These are phyloP conservation scores for Phalaenopsis aphrodite DNA, from an alignment of 106 monocot genomes.

Conservation along the genomic window DNA sequence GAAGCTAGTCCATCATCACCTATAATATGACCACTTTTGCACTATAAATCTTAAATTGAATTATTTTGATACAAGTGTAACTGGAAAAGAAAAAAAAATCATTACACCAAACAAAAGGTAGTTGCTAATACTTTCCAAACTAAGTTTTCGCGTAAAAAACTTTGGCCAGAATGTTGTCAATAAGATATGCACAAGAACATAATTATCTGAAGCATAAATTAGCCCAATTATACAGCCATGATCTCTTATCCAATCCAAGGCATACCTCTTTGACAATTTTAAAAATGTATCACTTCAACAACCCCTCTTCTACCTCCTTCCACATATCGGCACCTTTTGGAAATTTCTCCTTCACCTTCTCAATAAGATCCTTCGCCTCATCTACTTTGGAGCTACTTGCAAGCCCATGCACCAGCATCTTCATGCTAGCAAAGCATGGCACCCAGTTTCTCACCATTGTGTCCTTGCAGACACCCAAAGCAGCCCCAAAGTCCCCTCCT, in stretches of 20 bases:
- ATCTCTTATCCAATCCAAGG: not conserved
- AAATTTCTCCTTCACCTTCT: slow-evolving; percentile 73
- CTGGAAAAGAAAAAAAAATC: not conserved
- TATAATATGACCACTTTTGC: not conserved
- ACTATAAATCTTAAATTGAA: not conserved
- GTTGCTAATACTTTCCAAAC: not conserved
- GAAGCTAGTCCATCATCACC: not conserved
- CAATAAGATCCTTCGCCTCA: slow-evolving; percentile 57
- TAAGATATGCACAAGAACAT: not conserved
- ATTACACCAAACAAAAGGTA: not conserved
- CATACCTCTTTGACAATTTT: not conserved
- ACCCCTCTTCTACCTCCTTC: slow-evolving; percentile 72
- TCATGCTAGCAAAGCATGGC: slow-evolving; percentile 64
- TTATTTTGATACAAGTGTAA: not conserved
- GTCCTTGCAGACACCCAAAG: slow-evolving; percentile 47
- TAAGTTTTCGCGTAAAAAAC: not conserved
- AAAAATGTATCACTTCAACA: slow-evolving; percentile 8
- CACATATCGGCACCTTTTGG: slow-evolving; percentile 47
- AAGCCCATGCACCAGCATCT: slow-evolving; percentile 63
- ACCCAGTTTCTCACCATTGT: slow-evolving; percentile 74
- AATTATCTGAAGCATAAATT: not conserved
- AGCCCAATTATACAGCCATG: not conserved
- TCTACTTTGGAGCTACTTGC: slow-evolving; percentile 29
- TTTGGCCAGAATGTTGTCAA: not conserved
- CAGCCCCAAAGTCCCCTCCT: slow-evolving; percentile 67